Conservation (phyloP, 306 rosid species). For the Lathyrus sativus region DNA sequence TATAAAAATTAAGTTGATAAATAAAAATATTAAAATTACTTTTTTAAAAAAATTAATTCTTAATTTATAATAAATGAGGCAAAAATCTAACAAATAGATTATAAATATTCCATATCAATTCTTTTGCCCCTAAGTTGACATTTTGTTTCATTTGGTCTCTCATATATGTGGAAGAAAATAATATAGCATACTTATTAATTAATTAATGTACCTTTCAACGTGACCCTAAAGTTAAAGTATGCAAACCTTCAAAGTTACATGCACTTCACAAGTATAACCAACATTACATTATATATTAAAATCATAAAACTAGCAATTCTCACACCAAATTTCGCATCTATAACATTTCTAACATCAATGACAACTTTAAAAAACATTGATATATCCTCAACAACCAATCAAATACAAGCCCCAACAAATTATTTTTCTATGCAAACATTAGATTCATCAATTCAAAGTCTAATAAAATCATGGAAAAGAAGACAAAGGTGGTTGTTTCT, state of each 20-base stretch:
- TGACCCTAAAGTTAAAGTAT: conserved; percentile 60
- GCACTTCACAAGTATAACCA: conserved; percentile 42
- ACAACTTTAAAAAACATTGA: conserved; percentile 33
- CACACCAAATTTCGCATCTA: conserved; percentile 20
- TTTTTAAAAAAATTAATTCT: too few relatives aligned
- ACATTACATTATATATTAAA: conserved; percentile 20
- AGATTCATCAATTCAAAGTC: conserved; percentile 47
- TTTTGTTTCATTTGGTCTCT: too few relatives aligned
- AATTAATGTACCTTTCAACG: conserved; percentile 40
- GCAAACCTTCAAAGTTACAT: conserved; percentile 45
- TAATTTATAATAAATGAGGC: too few relatives aligned
- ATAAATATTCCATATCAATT: too few relatives aligned
- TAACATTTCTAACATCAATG: conserved; percentile 39
- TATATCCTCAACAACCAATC: conserved; percentile 40
- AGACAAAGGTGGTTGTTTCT: conserved; percentile 52
- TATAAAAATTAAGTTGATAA: too few relatives aligned
- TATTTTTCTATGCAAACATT: conserved; percentile 43
- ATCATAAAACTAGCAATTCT: neutral
- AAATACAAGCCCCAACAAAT: conserved; percentile 31
- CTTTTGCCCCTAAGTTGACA: too few relatives aligned
- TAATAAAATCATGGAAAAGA: conserved; percentile 56
- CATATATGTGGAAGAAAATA: too few relatives aligned
- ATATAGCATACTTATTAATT: neutral
- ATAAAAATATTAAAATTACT: too few relatives aligned
- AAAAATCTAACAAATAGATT: too few relatives aligned